These are phyloP conservation scores for Sphenostylis stenocarpa DNA, from an alignment of 306 rosid species.

Conservation along the genomic window DNA sequence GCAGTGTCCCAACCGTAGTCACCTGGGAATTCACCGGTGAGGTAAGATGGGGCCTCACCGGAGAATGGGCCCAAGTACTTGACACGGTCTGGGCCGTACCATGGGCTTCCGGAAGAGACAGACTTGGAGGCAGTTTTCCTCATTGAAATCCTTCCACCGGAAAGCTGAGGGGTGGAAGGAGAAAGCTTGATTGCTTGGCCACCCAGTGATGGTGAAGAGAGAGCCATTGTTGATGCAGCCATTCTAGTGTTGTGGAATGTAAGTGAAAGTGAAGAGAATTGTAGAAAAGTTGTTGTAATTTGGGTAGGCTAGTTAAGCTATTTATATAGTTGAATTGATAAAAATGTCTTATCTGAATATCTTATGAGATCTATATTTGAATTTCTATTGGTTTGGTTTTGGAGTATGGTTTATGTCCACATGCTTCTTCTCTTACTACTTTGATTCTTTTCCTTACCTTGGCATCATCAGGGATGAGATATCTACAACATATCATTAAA, in stretches of 20 bases:
- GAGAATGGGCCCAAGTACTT: slow-evolving; percentile 29
- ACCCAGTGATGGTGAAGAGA: slow-evolving; percentile 32
- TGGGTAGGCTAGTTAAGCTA: neutral
- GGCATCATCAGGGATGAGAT: neutral
- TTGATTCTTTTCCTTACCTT: neutral
- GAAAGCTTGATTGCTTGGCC: slow-evolving; percentile 26
- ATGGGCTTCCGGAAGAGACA: slow-evolving; percentile 24
- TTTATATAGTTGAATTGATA: neutral
- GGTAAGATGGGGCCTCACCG: slow-evolving; percentile 15
- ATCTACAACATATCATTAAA: neutral
- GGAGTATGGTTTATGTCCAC: neutral
- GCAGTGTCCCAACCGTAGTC: slow-evolving; percentile 33
- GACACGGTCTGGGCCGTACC: slow-evolving; percentile 36
- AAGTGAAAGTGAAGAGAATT: too few relatives aligned
- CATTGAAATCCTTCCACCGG: neutral
- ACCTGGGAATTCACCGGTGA: slow-evolving; percentile 28
- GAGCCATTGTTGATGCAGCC: slow-evolving; percentile 33
- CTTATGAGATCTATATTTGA: neutral
- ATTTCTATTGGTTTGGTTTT: slow-evolving; percentile 4
- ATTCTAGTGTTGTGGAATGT: too few relatives aligned
- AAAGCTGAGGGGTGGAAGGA: neutral
- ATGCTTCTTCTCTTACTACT: neutral
- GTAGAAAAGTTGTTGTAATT: too few relatives aligned
- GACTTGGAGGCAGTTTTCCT: slow-evolving; percentile 10
- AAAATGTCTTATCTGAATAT: slow-evolving; percentile 11